Conservation (phyloP, 1,139 yeast species). For the Nakaseomyces delphensis region DNA sequence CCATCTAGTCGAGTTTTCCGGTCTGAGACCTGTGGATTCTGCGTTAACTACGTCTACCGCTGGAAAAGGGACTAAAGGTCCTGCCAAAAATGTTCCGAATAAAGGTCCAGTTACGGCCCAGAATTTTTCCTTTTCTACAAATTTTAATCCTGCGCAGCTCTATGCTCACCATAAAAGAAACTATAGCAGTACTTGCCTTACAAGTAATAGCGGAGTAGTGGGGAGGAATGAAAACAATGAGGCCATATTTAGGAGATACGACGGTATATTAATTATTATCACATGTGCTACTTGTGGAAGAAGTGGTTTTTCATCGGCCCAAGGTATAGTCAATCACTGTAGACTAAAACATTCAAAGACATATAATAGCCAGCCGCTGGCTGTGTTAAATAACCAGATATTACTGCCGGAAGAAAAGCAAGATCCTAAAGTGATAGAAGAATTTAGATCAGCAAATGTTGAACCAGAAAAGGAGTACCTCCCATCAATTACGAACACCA, state of each 20-base stretch:
- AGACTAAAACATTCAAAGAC: constrained; percentile 68
- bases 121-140: constrained; percentile 1
- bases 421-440: constrained; percentile 46
- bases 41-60: background rate
- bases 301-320: constrained; percentile 67
- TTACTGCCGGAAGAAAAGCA: constrained; percentile 50
- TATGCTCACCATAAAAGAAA: constrained; percentile 32
- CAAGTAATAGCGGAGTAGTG: constrained; percentile 30
- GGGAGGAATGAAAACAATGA: constrained; percentile 32
- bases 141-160: constrained; percentile 21
- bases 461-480: constrained; percentile 31
- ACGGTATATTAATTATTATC: constrained; percentile 59
- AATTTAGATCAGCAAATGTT: constrained; percentile 35
- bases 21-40: constrained; percentile 20
- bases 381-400: constrained; percentile 63
- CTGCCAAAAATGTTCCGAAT: background rate
- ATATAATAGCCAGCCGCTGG: constrained; percentile 65
- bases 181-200: constrained; percentile 30
- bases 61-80: background rate
- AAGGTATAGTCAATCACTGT: constrained; percentile 71
- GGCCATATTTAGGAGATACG: constrained; percentile 62
- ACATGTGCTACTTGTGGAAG: constrained; percentile 63
- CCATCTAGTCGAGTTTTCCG: constrained; percentile 16
- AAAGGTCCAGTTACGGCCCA: background rate
- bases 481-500: constrained; percentile 27